Conservation (phyloP, 2,329 filamentous ascomycete species). For the Arthrobotrys megalospora region DNA sequence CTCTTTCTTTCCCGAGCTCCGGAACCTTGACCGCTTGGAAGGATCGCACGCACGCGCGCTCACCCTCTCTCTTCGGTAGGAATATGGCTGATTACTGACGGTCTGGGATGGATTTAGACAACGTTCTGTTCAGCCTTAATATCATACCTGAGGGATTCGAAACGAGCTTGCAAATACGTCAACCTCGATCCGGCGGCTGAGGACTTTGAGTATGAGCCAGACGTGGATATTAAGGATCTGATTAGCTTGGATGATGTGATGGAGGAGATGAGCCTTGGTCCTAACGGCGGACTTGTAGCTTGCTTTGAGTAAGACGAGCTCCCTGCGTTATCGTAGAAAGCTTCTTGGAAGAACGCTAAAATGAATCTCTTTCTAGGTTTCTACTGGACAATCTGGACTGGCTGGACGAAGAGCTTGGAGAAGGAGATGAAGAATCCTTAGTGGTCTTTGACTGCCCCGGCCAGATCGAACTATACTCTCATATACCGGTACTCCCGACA, state of each 20-base stretch:
- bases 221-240: constrained; percentile 94
- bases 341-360: constrained; percentile 7
- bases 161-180: constrained; percentile 70
- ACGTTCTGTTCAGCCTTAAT: constrained; percentile 96
- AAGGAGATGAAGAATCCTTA: constrained; percentile 91
- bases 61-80: not conserved
- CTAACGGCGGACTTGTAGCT: constrained; percentile 93
- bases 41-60: constrained; percentile 9
- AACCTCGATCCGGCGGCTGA: constrained; percentile 98
- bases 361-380: constrained; percentile 70
- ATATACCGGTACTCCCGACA: constrained; percentile 90
- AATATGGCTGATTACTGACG: not conserved
- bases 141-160: constrained; percentile 83
- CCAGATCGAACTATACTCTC: constrained; percentile 98
- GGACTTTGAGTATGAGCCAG: constrained; percentile 89
- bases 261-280: constrained; percentile 91
- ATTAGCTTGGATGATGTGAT: constrained; percentile 96
- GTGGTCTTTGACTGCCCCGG: constrained; percentile 99
- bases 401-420: constrained; percentile 85
- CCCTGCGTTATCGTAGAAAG: not conserved
- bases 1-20: constrained; percentile 37
- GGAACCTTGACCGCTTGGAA: constrained; percentile 8
- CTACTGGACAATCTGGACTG: constrained; percentile 95
- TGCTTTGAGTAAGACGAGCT: constrained; percentile 79
- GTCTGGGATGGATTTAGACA: constrained; percentile 72